Conservation (phyloP, 306 rosid genomes). For the Hippophae tibetana region DNA sequence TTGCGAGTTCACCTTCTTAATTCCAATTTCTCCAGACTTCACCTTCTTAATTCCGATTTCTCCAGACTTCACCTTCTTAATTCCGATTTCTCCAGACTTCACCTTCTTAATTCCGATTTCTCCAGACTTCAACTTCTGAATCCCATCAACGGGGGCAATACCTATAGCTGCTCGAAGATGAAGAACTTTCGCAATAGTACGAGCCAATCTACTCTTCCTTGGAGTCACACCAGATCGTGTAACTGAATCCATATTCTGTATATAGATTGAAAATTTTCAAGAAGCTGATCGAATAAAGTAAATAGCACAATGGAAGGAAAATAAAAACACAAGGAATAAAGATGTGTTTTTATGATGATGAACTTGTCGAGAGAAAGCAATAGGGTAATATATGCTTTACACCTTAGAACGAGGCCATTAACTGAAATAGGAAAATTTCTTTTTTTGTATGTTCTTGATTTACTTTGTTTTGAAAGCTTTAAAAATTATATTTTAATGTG, state of each 20-base stretch:
- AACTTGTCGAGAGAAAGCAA: constrained; percentile 30
- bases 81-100: no score
- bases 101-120: background rate
- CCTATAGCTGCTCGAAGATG: constrained; percentile 53
- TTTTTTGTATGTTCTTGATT: constrained; percentile 21
- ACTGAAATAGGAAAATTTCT: constrained; percentile 23
- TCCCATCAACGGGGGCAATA: constrained; percentile 42
- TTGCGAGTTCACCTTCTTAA: no score
- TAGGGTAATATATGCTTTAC: constrained; percentile 41
- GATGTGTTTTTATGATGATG: constrained; percentile 14
- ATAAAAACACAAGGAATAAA: constrained; percentile 15
- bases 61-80: no score
- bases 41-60: no score
- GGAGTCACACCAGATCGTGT: constrained; percentile 48
- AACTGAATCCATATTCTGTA: constrained; percentile 69
- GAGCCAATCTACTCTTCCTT: constrained; percentile 53
- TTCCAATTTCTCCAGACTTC: no score
- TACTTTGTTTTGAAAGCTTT: constrained; percentile 15
- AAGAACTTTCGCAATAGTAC: constrained; percentile 72
- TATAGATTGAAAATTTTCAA: constrained; percentile 4
- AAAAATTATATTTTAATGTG: constrained; percentile 22
- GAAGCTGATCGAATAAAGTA: constrained; percentile 7
- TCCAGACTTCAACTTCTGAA: constrained; percentile 35
- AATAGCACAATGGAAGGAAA: background rate
- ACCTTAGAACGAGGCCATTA: constrained; percentile 49